A percentile compares a stretch with the other conserved stretches of the same genome.
Evolutionary conservation across 2,329 filamentous ascomycete species (phyloP).

Genomic region (Dryadomyces quercivorus): DNA sequence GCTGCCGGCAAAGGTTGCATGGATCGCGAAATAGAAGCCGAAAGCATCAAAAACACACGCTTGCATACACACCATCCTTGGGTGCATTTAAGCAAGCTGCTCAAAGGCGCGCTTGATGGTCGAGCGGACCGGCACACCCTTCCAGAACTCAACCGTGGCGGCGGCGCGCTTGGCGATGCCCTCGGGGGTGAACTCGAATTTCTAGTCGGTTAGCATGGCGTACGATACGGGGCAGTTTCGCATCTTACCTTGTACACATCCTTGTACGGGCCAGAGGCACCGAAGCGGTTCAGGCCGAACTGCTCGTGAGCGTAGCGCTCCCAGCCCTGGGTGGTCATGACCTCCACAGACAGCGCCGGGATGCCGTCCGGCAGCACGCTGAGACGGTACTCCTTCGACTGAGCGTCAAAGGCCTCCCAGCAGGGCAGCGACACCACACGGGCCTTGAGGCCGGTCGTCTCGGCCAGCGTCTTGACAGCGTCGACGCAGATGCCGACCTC

Average conservation of each 20-base stretch:
- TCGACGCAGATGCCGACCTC: slow-evolving; percentile 93
- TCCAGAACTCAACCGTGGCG: slow-evolving; percentile 94
- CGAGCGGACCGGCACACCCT: slow-evolving; percentile 78
- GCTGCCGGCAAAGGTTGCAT: neutral
- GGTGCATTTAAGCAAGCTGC: slow-evolving; percentile 77
- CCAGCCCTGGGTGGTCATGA: slow-evolving; percentile 96
- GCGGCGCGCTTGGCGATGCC: slow-evolving; percentile 90
- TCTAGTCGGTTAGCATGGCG: slow-evolving; percentile 45
- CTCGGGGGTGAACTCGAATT: slow-evolving; percentile 98
- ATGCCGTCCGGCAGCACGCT: slow-evolving; percentile 88
- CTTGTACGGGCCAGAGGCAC: slow-evolving; percentile 94
- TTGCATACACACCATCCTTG: neutral
- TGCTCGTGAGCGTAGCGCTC: slow-evolving; percentile 99
- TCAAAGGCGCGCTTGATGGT: slow-evolving; percentile 96
- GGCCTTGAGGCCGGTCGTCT: slow-evolving; percentile 76
- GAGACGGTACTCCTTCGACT: slow-evolving; percentile 90
- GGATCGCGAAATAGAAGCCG: neutral
- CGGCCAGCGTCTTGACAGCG: slow-evolving; percentile 79
- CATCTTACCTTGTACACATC: slow-evolving; percentile 87
- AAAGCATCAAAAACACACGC: neutral
- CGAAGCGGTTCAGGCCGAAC: slow-evolving; percentile 98
- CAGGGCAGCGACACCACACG: slow-evolving; percentile 94
- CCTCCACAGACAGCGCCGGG: slow-evolving; percentile 86
- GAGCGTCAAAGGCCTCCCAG: slow-evolving; percentile 91
- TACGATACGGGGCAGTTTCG: no score